These are phyloP conservation scores for Trichomonas gallinae DNA, from an alignment of 208 protist genomes.

Conservation along the genomic window DNA sequence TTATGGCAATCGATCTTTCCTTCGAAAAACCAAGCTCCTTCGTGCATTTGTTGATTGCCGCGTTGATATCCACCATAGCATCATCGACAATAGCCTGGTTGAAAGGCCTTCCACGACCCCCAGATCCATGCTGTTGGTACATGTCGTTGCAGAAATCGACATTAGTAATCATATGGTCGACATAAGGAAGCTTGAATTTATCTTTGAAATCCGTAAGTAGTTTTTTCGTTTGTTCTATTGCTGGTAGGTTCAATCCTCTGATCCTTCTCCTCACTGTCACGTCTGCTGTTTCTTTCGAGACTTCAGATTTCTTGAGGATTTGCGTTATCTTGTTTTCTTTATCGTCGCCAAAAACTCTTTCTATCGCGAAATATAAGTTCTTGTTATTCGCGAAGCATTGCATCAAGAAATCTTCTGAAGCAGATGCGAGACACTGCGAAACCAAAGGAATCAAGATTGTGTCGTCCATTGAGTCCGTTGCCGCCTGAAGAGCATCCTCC, in stretches of 20 bases:
- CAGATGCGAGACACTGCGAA: neutral
- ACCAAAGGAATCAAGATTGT: neutral
- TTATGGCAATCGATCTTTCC: neutral
- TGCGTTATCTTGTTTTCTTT: neutral
- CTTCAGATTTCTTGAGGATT: neutral
- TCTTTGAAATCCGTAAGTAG: neutral
- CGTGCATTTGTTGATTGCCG: neutral
- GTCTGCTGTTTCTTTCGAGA: neutral
- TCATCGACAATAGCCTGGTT: neutral
- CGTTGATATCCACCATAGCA: neutral
- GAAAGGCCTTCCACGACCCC: neutral
- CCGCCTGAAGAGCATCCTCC: neutral
- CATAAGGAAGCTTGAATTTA: neutral
- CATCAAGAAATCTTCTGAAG: neutral
- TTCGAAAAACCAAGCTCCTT: neutral
- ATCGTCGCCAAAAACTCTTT: neutral
- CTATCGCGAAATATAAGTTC: neutral
- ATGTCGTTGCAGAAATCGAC: neutral
- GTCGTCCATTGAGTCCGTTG: neutral
- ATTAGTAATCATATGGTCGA: neutral
- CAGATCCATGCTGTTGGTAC: neutral
- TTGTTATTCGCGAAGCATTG: neutral
- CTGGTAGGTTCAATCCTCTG: neutral
- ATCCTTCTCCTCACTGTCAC: neutral
- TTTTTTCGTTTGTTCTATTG: neutral